Evolutionary conservation across 1,284 basidiomycete species (phyloP).

Genomic region (Ustilago hordei): DNA sequence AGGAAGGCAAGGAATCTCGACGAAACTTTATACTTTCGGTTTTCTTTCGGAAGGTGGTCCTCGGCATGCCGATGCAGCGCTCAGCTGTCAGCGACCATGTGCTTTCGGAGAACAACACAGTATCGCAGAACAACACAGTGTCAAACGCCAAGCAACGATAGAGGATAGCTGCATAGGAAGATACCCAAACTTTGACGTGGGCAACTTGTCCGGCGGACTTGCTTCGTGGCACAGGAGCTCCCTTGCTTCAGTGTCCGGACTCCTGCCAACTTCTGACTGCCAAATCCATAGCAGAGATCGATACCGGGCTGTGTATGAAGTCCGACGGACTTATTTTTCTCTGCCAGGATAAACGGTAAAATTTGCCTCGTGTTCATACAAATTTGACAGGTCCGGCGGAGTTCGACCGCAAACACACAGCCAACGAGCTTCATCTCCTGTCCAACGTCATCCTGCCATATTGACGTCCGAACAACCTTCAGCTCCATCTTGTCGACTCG

Average conservation of each 20-base stretch:
- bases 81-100: conserved; percentile 1
- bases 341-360: not conserved
- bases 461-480: not conserved
- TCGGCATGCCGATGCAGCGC: not conserved
- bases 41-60: not conserved
- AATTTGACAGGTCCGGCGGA: conserved; percentile 31
- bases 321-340: conserved; percentile 16
- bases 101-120: not conserved
- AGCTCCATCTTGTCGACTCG: not conserved
- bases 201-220: conserved; percentile 14
- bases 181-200: not conserved
- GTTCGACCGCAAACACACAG: not conserved
- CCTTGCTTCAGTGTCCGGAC: not conserved
- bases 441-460: not conserved
- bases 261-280: not conserved
- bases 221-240: conserved; percentile 1
- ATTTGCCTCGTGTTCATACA: not conserved
- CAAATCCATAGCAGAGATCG: not conserved
- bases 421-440: not conserved
- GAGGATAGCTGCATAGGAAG: not conserved
- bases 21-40: conserved; percentile 1
- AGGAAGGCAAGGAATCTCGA: not conserved
- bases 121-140: conserved; percentile 4
- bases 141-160: not conserved
- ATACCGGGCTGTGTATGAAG: conserved; percentile 6